Percentiles rank a stretch among this genome's conserved stretches.
phyloP scores from a whole-genome alignment of 352 stramenopile species.

The Globisporangium apiculatum region DNA sequence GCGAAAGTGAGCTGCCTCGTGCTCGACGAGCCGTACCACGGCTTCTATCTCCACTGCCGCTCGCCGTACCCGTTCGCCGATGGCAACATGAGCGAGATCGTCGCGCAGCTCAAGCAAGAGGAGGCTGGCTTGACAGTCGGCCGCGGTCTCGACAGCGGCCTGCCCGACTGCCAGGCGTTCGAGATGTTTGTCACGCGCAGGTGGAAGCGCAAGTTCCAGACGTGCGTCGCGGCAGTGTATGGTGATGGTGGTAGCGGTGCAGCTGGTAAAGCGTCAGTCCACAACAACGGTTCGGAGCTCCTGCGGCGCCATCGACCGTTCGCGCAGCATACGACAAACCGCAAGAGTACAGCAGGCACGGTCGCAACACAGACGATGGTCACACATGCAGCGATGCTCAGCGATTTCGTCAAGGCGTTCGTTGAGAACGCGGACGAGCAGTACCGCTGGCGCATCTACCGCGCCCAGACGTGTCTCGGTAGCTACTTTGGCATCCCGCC shows the following conservation, averaged over 20 bases:
- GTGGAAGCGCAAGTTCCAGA: conserved; percentile 82
- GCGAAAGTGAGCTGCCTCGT: conserved; percentile 91
- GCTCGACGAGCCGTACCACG: conserved; percentile 89
- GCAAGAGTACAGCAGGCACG: neutral
- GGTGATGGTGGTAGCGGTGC: conserved; percentile 3
- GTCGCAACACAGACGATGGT: conserved; percentile 45
- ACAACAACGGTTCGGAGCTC: conserved; percentile 3
- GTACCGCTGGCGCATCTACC: conserved; percentile 71
- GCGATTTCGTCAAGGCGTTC: conserved; percentile 79
- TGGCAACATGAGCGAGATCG: conserved; percentile 88
- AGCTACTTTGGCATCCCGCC: conserved; percentile 64
- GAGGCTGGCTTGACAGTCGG: conserved; percentile 77
- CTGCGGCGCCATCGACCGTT: conserved; percentile 12
- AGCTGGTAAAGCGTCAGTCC: neutral
- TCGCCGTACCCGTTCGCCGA: conserved; percentile 92
- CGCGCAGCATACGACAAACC: neutral
- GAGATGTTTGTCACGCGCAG: conserved; percentile 88
- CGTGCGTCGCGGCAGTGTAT: conserved; percentile 37
- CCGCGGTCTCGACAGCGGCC: conserved; percentile 71
- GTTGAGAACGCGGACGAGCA: conserved; percentile 78
- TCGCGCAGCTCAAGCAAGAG: conserved; percentile 90
- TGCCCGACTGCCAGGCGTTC: conserved; percentile 88
- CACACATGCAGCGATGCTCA: conserved; percentile 40
- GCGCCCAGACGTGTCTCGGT: conserved; percentile 66
- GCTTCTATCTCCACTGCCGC: conserved; percentile 93